Base-by-base conservation (phyloP, 2,329 filamentous ascomycete species). In the Coccinonectria pachysandricola region DNA sequence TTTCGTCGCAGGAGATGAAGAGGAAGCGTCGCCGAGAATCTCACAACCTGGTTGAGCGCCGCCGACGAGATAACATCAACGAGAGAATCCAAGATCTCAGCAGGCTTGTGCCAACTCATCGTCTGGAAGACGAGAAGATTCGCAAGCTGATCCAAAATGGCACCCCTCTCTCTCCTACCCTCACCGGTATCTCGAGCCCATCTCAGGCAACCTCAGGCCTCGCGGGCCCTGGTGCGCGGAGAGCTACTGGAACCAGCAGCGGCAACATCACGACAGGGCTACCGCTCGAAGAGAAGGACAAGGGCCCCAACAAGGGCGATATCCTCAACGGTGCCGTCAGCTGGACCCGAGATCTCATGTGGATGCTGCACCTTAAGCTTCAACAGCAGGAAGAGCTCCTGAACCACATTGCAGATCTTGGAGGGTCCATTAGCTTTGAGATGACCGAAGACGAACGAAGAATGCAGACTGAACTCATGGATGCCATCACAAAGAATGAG, bases 321-420 rank as follows among this genome's bases (percentile, higher is more conserved):
- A 96, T 98, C 33, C 77, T 98, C 45, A 96, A 96, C 49, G 88
- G 91, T 15, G 83, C 88, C 17, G 91, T 96, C 28, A 86, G 85
- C 57, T 98, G 91, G 91, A 95, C 85, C 35, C 76, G 88, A 37
- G 91, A 98, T 59, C 67, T 98, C 27, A 94, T 96, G 85, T 96
- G 91, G 91, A 79, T 92, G 62, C 64, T 94, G 33, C 78, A 94
- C 49, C 69, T 83, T 48, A 93, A 93, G 59, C 69, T 93, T 39
- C 79, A 91, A 50, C 84, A 93, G 54, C 84, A 93, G 52, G 80
- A 92, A 37, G 81, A 94, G 49, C 70, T 96, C 25, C 75, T 81
- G 45, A 80, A 87, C 45, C 64, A 72, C 26, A 77, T 93, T 31
- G 64, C 68, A 16, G 75, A 77, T 32, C 65, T 87, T 9, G 84